A percentile compares a stretch with the other conserved stretches of the same genome.
Conservation (phyloP, 2,329 filamentous ascomycete species). For the Penicillium sp. region DNA sequence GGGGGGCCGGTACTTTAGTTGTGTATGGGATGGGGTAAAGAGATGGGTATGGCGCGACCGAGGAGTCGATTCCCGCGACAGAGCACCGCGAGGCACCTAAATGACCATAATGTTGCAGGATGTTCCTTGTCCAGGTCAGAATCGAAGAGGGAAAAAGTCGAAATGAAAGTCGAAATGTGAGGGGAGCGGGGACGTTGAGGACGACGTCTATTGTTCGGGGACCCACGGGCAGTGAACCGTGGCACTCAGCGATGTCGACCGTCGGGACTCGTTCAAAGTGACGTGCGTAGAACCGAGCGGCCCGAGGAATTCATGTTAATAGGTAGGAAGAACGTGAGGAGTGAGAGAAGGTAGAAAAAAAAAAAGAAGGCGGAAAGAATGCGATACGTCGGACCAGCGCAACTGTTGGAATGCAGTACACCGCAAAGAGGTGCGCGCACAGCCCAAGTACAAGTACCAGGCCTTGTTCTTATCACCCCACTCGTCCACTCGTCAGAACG, state of each 20-base stretch:
- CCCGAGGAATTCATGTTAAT: background rate
- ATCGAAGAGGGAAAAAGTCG: background rate
- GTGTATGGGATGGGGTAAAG: background rate
- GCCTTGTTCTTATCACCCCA: background rate
- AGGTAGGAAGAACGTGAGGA: background rate
- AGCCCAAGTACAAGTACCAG: background rate
- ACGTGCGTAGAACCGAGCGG: slow-evolving; percentile 8
- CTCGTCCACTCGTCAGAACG: background rate
- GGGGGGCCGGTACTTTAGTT: background rate
- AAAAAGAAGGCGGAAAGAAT: background rate
- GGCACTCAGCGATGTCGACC: slow-evolving; percentile 14
- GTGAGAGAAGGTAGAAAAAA: background rate
- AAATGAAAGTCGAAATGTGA: background rate
- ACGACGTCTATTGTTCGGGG: slow-evolving; percentile 11
- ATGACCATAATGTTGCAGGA: slow-evolving; percentile 3
- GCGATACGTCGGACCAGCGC: background rate
- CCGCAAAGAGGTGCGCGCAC: background rate
- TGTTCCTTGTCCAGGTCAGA: background rate
- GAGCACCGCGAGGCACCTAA: slow-evolving; percentile 3
- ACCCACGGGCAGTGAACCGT: slow-evolving; percentile 17
- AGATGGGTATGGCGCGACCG: background rate
- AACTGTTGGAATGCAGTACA: slow-evolving; percentile 5
- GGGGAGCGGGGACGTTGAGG: background rate
- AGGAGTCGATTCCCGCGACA: background rate
- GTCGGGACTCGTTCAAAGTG: slow-evolving; percentile 8